phyloP scores from a whole-genome alignment of 495 filamentous ascomycete species.

The Tetracladium setigerum region DNA sequence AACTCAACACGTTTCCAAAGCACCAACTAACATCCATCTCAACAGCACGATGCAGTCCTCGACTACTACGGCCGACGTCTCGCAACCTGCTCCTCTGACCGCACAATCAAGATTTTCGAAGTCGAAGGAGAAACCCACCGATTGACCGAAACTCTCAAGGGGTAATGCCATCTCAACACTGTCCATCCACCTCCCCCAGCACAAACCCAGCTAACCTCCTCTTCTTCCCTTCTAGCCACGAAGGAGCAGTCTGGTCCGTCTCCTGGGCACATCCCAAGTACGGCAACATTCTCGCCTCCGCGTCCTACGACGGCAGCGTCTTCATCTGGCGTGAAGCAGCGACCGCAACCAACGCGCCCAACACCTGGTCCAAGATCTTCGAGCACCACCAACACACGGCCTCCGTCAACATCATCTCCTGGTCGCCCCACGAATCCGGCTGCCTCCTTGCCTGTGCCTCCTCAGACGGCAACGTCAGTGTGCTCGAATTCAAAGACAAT shows the following conservation, averaged over 20 bases:
- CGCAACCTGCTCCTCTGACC: constrained; percentile 95
- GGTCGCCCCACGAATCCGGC: constrained; percentile 93
- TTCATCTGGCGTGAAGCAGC: constrained; percentile 93
- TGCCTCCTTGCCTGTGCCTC: constrained; percentile 92
- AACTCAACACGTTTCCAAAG: background rate
- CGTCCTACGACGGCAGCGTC: constrained; percentile 94
- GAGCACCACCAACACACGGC: constrained; percentile 88
- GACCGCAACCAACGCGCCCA: constrained; percentile 25
- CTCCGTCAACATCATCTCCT: constrained; percentile 90
- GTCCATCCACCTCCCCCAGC: background rate
- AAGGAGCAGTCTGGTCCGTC: constrained; percentile 93
- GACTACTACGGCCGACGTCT: constrained; percentile 97
- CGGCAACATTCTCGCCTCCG: constrained; percentile 91
- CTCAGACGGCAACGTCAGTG: constrained; percentile 84
- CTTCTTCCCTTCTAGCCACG: constrained; percentile 57
- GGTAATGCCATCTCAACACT: constrained; percentile 44
- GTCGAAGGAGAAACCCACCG: constrained; percentile 90
- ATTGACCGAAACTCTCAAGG: constrained; percentile 87
- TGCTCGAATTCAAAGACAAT: constrained; percentile 95
- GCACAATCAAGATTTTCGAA: constrained; percentile 99
- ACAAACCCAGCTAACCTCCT: constrained; percentile 9
- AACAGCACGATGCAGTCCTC: constrained; percentile 90
- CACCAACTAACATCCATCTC: background rate
- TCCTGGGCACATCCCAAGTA: constrained; percentile 98
- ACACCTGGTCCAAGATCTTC: constrained; percentile 71